phyloP scores from a whole-genome alignment of 2,329 filamentous ascomycete species.

The Basipetospora sp. region DNA sequence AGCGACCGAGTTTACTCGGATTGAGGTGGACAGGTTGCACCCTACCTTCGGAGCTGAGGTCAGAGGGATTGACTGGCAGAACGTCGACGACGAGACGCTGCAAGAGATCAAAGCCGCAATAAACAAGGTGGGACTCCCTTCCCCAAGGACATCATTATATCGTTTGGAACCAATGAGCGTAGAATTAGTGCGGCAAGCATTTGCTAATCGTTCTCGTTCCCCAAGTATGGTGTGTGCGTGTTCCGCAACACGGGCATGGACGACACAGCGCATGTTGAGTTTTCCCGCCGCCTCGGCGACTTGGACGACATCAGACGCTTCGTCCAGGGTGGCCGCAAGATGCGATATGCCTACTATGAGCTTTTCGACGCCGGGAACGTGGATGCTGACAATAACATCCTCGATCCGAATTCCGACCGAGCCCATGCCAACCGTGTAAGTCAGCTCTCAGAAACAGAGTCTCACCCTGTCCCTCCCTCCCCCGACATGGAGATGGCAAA shows the following conservation, averaged over 20 bases:
- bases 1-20: background rate
- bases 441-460: too few species aligned
- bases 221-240: slow-evolving; percentile 37
- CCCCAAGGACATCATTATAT: too few species aligned
- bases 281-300: slow-evolving; percentile 35
- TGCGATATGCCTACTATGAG: slow-evolving; percentile 32
- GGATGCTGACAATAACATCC: slow-evolving; percentile 28
- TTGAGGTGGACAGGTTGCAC: background rate
- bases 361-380: slow-evolving; percentile 45
- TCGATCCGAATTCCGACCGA: slow-evolving; percentile 25
- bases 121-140: slow-evolving; percentile 2
- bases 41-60: slow-evolving; percentile 5
- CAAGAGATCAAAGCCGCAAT: slow-evolving; percentile 2
- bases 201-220: background rate
- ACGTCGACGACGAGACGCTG: slow-evolving; percentile 1
- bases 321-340: slow-evolving; percentile 27
- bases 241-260: slow-evolving; percentile 35
- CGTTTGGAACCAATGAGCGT: too few species aligned
- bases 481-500: too few species aligned
- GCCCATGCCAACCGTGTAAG: slow-evolving; percentile 25
- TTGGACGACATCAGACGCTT: slow-evolving; percentile 40
- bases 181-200: background rate
- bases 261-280: slow-evolving; percentile 35
- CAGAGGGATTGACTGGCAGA: slow-evolving; percentile 3
- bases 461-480: background rate